Base-by-base conservation (phyloP, 2,329 filamentous ascomycete species). In the Akanthomyces dipterigenus region DNA sequence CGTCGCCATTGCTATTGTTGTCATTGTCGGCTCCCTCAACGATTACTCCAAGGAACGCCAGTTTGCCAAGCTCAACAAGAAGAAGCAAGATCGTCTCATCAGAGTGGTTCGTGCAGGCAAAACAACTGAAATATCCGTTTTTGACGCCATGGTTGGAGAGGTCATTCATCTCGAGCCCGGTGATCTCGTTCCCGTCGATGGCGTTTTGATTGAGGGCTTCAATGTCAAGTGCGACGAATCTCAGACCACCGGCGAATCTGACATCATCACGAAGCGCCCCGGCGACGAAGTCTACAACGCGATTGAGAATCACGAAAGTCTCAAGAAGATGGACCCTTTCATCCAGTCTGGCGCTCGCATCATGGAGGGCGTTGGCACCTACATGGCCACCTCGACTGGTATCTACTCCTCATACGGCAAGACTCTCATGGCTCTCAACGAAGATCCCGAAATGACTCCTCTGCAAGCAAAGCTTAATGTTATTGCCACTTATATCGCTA, bases 321-420 rank as follows among this genome's bases (percentile, higher is more conserved):
- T 88, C 26, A 87, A 84, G 76, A 91, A 91, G 73, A 82, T 91
- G 74, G 89, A 93, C 65, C 89, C 89, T 0, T 91, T 93, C 67
- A 90, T 97, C 68, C 90, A 96, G 66, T 96, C 92, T 34, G 93
- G 89, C 36, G 82, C 86, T 57, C 88, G 88, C 64, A 88, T 91
- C 62, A 88, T 91, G 75, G 88, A 91, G 70, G 89, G 89, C 49
- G 83, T 91, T 9, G 89, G 89, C 14, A 90, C 86, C 2, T 92
- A 86, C 67, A 78, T 92, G 72, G 85, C 87, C 63, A 91, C 89
- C 1, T 88, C 87, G 18, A 88, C 88, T 36, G 89, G 89, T 62
- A 77, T 88, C 38, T 85, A 89, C 73, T 91, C 88, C 34, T 88
- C 86, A 49, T 90, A 90, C 72, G 89, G 89, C 70, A 88, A 88